Conservation (phyloP, 805 yeast genomes). For the Groenewaldozyma tartarivorans region DNA sequence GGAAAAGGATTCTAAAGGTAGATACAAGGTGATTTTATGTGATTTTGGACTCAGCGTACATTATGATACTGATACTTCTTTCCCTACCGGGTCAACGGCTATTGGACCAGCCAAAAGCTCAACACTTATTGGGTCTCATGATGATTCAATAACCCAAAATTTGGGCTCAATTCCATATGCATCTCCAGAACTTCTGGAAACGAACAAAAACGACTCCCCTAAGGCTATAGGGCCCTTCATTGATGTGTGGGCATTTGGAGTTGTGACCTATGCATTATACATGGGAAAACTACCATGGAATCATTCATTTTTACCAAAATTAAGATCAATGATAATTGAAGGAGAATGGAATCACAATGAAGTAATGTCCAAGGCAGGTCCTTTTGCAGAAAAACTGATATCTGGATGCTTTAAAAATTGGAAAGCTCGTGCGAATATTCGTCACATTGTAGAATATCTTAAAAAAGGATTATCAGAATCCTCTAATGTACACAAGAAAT, state of each 20-base stretch:
- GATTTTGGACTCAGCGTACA: constrained; percentile 79
- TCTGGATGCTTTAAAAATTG: too few species aligned
- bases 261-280: constrained; percentile 60
- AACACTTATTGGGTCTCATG: constrained; percentile 2
- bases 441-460: too few species aligned
- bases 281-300: constrained; percentile 73
- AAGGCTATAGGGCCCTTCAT: constrained; percentile 52
- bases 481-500: too few species aligned
- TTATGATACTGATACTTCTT: constrained; percentile 4
- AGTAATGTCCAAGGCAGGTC: constrained; percentile 20
- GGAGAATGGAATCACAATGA: constrained; percentile 49
- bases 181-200: constrained; percentile 64
- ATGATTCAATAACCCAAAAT: constrained; percentile 18
- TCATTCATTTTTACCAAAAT: constrained; percentile 73
- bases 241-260: constrained; percentile 91
- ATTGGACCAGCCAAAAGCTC: constrained; percentile 21
- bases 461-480: too few species aligned
- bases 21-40: constrained; percentile 48
- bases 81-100: background rate
- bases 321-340: constrained; percentile 60
- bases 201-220: constrained; percentile 36
- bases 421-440: too few species aligned
- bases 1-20: constrained; percentile 30
- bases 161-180: constrained; percentile 92
- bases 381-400: too few species aligned